Evolutionary conservation across 164 flowering plant species (phyloP).

Genomic region (Hamamelis virginiana): DNA sequence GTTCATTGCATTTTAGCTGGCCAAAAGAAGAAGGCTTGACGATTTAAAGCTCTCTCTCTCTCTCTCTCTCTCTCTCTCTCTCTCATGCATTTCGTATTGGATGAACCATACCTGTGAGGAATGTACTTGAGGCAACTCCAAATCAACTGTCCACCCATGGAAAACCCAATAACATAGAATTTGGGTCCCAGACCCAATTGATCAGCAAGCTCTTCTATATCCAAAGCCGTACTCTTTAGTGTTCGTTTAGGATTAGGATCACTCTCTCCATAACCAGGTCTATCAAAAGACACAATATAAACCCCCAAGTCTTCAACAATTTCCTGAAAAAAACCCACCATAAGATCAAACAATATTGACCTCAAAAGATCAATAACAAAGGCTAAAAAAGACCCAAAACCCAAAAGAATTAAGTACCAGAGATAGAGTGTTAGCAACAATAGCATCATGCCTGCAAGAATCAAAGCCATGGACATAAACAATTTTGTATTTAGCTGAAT

Average conservation of each 20-base stretch:
- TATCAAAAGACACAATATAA: conserved; percentile 59
- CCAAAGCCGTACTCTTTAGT: conserved; percentile 52
- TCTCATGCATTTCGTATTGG: neutral
- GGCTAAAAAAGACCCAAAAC: neutral
- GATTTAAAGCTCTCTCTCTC: no score
- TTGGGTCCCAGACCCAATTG: conserved; percentile 51
- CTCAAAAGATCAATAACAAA: neutral
- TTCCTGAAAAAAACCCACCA: conserved; percentile 36
- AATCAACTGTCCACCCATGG: conserved; percentile 64
- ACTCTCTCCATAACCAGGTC: conserved; percentile 84
- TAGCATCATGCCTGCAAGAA: conserved; percentile 42
- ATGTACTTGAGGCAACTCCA: conserved; percentile 76
- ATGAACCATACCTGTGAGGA: conserved; percentile 51
- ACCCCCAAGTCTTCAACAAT: conserved; percentile 47
- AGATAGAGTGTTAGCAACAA: conserved; percentile 25
- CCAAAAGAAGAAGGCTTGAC: no score
- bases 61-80: no score
- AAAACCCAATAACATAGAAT: conserved; percentile 58
- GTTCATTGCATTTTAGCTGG: no score
- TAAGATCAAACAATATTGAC: neutral
- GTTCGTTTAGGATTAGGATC: no score
- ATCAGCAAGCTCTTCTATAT: no score
- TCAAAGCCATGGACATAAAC: conserved; percentile 59
- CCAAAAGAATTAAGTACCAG: conserved; percentile 35
- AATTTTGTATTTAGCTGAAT: conserved; percentile 52